A percentile compares a stretch with the other conserved stretches of the same genome.
Evolutionary conservation across 768 basidiomycete genomes (phyloP).

Genomic region (Leccinum longicurvipes): DNA sequence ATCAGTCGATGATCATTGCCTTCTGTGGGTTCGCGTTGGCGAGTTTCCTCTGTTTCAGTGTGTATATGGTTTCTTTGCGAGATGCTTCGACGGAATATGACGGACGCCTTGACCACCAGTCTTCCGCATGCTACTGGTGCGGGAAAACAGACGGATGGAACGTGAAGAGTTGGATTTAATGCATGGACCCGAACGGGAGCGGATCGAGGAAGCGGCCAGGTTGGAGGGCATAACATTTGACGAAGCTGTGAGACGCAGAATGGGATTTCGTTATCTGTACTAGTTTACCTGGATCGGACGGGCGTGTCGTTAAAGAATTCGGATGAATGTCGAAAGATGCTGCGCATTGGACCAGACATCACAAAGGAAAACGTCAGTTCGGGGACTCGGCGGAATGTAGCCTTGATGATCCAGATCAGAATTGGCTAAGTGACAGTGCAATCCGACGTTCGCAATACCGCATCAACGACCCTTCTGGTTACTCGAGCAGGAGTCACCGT

Average conservation of each 20-base stretch:
- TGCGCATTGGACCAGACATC: no score
- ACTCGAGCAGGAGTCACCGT: no score
- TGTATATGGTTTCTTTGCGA: background rate
- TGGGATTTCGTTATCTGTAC: slow-evolving; percentile 56
- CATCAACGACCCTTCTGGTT: no score
- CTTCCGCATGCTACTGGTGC: slow-evolving; percentile 41
- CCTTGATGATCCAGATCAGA: no score
- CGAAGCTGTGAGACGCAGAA: slow-evolving; percentile 54
- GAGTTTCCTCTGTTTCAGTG: slow-evolving; percentile 36
- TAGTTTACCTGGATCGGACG: slow-evolving; percentile 22
- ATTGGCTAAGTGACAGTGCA: no score
- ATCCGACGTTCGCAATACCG: no score
- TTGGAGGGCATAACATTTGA: slow-evolving; percentile 60
- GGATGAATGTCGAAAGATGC: background rate
- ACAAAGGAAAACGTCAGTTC: background rate
- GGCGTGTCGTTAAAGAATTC: background rate
- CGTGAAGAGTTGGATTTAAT: slow-evolving; percentile 44
- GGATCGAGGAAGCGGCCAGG: slow-evolving; percentile 56
- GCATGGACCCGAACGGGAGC: slow-evolving; percentile 42
- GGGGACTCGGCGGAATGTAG: background rate
- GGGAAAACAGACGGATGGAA: slow-evolving; percentile 50
- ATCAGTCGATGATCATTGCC: slow-evolving; percentile 58
- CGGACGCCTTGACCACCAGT: slow-evolving; percentile 27
- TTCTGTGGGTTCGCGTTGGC: slow-evolving; percentile 35
- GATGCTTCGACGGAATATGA: background rate